Conservation (phyloP, 768 basidiomycete genomes). For the Panaeolus papilionaceus region DNA sequence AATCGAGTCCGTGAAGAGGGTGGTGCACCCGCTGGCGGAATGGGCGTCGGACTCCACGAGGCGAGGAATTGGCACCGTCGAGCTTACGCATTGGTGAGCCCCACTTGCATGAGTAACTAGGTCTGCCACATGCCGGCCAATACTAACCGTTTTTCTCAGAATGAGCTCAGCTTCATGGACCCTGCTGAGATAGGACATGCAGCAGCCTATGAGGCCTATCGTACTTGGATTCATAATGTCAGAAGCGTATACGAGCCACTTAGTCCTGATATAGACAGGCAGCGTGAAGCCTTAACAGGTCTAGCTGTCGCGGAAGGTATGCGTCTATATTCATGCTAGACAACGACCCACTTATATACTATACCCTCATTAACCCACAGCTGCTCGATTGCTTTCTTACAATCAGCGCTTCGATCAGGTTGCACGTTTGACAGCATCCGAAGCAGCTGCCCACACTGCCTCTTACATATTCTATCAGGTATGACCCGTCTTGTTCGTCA, state of each 20-base stretch:
- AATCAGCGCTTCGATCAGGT: slow-evolving; percentile 52
- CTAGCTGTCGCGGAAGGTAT: slow-evolving; percentile 77
- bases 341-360: slow-evolving; percentile 12
- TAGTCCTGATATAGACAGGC: slow-evolving; percentile 61
- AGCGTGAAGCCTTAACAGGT: slow-evolving; percentile 70
- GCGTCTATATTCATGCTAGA: not conserved
- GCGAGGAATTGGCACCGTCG: slow-evolving; percentile 70
- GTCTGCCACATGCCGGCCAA: slow-evolving; percentile 15
- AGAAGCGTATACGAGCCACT: slow-evolving; percentile 60
- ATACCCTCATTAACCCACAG: slow-evolving; percentile 37
- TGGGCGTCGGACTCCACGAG: slow-evolving; percentile 63
- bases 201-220: slow-evolving; percentile 79
- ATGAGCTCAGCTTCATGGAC: slow-evolving; percentile 54
- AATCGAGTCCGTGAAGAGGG: slow-evolving; percentile 50
- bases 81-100: slow-evolving; percentile 67
- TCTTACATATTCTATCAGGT: slow-evolving; percentile 64
- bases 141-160: slow-evolving; percentile 39
- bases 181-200: slow-evolving; percentile 76
- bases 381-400: slow-evolving; percentile 60
- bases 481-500: not conserved
- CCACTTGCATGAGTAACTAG: slow-evolving; percentile 4
- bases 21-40: slow-evolving; percentile 35
- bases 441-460: slow-evolving; percentile 73
- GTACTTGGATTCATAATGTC: slow-evolving; percentile 64
- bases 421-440: slow-evolving; percentile 57